Percentiles rank a stretch among this genome's conserved stretches.
Conservation (phyloP, 1,284 basidiomycete genomes). For the Cutaneotrichosporon sp. region DNA sequence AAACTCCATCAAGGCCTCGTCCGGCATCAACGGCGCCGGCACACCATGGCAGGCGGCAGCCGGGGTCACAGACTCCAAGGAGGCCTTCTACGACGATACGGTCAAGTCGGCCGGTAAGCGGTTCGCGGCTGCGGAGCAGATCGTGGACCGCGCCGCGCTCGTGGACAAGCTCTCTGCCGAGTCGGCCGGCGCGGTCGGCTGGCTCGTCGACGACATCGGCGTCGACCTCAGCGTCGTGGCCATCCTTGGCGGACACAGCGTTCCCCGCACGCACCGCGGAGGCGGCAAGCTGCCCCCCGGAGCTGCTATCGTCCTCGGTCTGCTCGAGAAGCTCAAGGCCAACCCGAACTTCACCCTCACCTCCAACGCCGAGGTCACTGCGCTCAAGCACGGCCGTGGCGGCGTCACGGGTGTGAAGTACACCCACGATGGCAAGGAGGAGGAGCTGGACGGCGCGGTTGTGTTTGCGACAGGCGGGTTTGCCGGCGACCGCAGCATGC, state of each 20-base stretch:
- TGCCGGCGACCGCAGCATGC: slow-evolving; percentile 8
- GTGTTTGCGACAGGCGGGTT: slow-evolving; percentile 16
- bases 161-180: slow-evolving; percentile 3
- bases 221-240: slow-evolving; percentile 14
- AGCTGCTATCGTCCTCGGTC: slow-evolving; percentile 6
- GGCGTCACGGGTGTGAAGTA: slow-evolving; percentile 3
- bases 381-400: not conserved
- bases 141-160: slow-evolving; percentile 4
- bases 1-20: slow-evolving; percentile 15
- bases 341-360: slow-evolving; percentile 5
- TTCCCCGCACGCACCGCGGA: slow-evolving; percentile 12
- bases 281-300: slow-evolving; percentile 10
- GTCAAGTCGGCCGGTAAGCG: slow-evolving; percentile 7
- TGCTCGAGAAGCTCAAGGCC: slow-evolving; percentile 10
- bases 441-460: slow-evolving; percentile 1
- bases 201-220: slow-evolving; percentile 10
- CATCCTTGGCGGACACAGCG: slow-evolving; percentile 13
- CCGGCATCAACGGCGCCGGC: slow-evolving; percentile 15
- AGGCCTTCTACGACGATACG: slow-evolving; percentile 8
- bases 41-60: slow-evolving; percentile 6
- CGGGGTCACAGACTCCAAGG: not conserved
- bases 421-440: not conserved
- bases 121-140: not conserved
- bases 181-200: slow-evolving; percentile 3
- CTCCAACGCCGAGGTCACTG: slow-evolving; percentile 2